Conservation (phyloP, 768 basidiomycete species). For the Tricholoma flavovirens region DNA sequence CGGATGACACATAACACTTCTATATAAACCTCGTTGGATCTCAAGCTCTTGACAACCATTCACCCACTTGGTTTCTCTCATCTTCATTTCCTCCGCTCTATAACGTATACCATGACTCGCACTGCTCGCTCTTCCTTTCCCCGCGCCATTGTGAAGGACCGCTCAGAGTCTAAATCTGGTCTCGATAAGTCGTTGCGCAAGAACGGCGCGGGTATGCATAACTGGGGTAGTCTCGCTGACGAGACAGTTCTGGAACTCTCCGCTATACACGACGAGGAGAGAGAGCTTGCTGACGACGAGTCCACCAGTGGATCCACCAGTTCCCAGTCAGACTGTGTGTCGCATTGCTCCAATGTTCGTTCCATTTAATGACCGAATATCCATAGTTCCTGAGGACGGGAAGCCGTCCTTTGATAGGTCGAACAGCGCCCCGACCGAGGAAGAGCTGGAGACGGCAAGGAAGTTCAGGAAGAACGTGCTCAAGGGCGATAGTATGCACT, state of each 20-base stretch:
- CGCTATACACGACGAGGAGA: constrained; percentile 52
- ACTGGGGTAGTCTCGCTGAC: constrained; percentile 74
- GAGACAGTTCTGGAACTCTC: constrained; percentile 57
- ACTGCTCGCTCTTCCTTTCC: constrained; percentile 70
- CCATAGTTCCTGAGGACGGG: constrained; percentile 21
- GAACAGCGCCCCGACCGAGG: constrained; percentile 45
- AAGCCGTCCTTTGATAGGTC: constrained; percentile 30
- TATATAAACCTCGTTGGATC: constrained; percentile 16
- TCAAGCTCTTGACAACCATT: constrained; percentile 2
- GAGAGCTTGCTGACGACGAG: constrained; percentile 33
- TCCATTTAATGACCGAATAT: neutral
- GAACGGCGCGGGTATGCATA: constrained; percentile 74
- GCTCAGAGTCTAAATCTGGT: constrained; percentile 74
- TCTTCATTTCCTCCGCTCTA: neutral
- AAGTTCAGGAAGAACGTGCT: constrained; percentile 71
- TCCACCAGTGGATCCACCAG: constrained; percentile 12
- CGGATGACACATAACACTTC: too few species aligned
- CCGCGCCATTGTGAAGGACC: constrained; percentile 69
- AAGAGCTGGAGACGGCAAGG: constrained; percentile 58
- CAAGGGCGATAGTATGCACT: constrained; percentile 47
- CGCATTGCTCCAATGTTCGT: neutral
- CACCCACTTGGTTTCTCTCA: neutral
- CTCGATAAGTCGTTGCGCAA: constrained; percentile 69
- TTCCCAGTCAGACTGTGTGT: constrained; percentile 16
- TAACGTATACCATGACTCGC: constrained; percentile 57